A percentile compares a stretch with the other conserved stretches of the same genome.
Conservation (phyloP, 257 asterid species). For the Primulina tabacum region DNA sequence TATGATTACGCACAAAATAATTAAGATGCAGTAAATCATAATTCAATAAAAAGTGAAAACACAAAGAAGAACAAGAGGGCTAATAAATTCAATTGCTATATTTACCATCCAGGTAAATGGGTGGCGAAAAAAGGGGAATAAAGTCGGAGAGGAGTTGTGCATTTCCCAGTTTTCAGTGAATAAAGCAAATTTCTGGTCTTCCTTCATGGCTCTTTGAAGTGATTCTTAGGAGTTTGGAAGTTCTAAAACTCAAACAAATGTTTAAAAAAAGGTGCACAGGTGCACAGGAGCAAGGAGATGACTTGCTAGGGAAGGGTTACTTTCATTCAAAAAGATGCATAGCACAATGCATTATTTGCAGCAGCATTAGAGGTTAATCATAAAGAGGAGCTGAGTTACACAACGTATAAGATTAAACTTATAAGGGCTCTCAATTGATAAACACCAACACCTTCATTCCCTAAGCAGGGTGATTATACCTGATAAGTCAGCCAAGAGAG, state of each 20-base stretch:
- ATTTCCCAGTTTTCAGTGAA: constrained; percentile 12
- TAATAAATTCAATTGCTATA: constrained; percentile 5
- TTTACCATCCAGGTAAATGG: not conserved
- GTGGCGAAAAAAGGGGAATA: constrained; percentile 7
- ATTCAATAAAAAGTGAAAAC: constrained; percentile 12
- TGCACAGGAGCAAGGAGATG: not conserved
- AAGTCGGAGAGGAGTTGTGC: not conserved
- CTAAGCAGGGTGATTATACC: constrained; percentile 39
- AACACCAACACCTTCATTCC: constrained; percentile 1
- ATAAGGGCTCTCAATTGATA: constrained; percentile 15
- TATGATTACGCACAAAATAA: constrained; percentile 9
- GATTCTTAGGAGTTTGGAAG: not conserved
- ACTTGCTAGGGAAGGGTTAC: not conserved
- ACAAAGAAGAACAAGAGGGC: not conserved
- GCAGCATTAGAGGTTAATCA: not conserved
- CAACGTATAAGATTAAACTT: not conserved
- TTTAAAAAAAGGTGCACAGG: not conserved
- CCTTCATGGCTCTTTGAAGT: not conserved
- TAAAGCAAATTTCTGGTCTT: not conserved
- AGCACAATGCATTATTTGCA: not conserved
- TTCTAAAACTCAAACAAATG: constrained; percentile 13
- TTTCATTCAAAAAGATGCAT: constrained; percentile 7
- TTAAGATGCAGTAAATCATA: constrained; percentile 5
- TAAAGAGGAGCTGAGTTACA: constrained; percentile 4
- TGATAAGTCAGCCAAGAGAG: constrained; percentile 98